Base-by-base conservation (phyloP, 2,329 filamentous ascomycete species). In the Aspergillus sp. region DNA sequence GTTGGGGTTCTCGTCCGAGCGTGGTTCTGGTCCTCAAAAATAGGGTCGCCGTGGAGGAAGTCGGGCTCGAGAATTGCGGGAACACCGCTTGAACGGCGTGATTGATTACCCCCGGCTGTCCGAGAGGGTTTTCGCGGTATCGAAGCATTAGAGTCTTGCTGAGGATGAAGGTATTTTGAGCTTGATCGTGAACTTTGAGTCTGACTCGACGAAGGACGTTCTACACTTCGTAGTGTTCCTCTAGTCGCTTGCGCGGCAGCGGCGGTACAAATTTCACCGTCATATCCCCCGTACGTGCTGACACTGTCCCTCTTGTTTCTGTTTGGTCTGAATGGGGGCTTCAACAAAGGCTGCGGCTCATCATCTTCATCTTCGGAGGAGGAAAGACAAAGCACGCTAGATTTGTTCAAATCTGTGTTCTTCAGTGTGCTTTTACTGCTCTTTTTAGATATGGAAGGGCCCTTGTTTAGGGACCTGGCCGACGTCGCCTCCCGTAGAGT, bases 311-410 rank as follows among this genome's bases (percentile, higher is more conserved):
- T 68, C 41, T 68, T 55, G 19, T 47, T 51, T 31, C 65, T 67
- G 39, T 57, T 55, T 15, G 40, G 45, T 24, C 55, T 60, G 8
- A 21, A 50, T 50, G 54, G 57, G 39, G 61, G 57, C 15, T 62
- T 66, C 6, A 51, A 54, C 6, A 51, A 54, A 4, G 63, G 62
- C 9, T 62, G 58, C 12, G 72, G 68, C 21, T 73, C 72, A 2
- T 76, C 76, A 21, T 73, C 70, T 57, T 77, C 77, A 48, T 78
- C 76, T 55, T 80, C 79, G 0, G 79, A 81, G n/a, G 78, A 81
- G 3, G 79, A 81, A 44, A 81, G 73, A 51, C 74, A 78, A 9
- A 81, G 74, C 11, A 81, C 70, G 60, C 79, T 81, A 7, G 75
- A 75, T 14, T 74, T 71, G 44, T 75, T 74, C 23, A 81, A 68